Evolutionary conservation across 2,329 filamentous ascomycete species (phyloP).

Genomic region (Venturia pyrina): DNA sequence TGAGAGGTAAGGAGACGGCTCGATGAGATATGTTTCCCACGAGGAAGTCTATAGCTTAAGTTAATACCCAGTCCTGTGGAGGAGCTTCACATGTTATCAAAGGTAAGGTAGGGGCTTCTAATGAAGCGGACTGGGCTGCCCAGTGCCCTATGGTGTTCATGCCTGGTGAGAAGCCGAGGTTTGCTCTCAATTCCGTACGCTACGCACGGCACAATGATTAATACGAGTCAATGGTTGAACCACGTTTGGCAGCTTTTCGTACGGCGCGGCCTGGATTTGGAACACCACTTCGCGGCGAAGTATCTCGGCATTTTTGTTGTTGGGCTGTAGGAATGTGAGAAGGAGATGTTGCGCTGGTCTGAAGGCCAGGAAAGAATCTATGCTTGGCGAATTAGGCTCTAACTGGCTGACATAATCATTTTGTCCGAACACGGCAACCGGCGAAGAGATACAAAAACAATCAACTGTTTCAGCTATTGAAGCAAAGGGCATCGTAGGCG

Average conservation of each 20-base stretch:
- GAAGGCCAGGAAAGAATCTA: not conserved
- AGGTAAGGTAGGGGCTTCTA: not conserved
- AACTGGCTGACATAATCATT: too few relatives aligned
- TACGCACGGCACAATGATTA: not conserved
- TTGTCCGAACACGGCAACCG: too few relatives aligned
- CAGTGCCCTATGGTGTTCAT: not conserved
- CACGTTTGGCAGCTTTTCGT: not conserved
- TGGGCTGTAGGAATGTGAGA: not conserved
- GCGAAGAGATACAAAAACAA: too few relatives aligned
- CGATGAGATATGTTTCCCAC: not conserved
- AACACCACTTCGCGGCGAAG: not conserved
- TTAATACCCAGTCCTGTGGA: not conserved
- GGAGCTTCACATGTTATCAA: constrained; percentile 1
- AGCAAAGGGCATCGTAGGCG: too few relatives aligned
- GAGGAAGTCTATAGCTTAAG: not conserved
- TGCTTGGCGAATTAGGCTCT: not conserved
- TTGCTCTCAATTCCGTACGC: not conserved
- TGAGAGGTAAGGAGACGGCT: not conserved
- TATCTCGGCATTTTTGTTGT: not conserved
- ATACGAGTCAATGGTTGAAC: not conserved
- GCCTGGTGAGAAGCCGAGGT: not conserved
- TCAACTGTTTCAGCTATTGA: too few relatives aligned
- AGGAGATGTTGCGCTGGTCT: not conserved
- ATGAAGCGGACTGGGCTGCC: not conserved
- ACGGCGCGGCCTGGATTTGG: not conserved